Conservation (phyloP, 139 green algal genomes). For the Chlorella sp. region DNA sequence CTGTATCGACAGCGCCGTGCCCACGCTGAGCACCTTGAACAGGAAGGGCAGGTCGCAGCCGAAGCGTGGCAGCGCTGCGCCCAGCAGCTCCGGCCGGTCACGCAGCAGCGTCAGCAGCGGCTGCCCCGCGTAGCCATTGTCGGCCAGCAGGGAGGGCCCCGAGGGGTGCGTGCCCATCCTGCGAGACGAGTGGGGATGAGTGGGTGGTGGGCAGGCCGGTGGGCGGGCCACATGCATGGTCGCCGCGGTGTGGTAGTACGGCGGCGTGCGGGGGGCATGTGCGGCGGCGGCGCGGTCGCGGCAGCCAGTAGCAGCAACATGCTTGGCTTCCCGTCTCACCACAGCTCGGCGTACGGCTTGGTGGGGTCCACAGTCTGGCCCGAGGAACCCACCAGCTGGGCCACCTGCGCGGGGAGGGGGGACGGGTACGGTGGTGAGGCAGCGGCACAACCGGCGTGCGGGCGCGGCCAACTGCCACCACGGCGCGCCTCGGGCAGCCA, state of each 20-base stretch:
- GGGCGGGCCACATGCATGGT: not conserved
- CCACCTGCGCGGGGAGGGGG: conserved; percentile 69
- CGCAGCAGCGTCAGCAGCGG: conserved; percentile 73
- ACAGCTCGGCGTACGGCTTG: conserved; percentile 95
- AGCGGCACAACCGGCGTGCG: not conserved
- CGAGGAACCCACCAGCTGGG: conserved; percentile 69
- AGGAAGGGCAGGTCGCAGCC: conserved; percentile 90
- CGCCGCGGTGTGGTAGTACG: not conserved
- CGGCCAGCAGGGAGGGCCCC: conserved; percentile 76
- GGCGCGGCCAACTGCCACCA: not conserved
- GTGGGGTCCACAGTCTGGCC: conserved; percentile 67
- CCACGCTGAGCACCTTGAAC: conserved; percentile 97
- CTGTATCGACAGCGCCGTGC: conserved; percentile 97
- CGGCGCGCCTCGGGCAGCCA: not conserved
- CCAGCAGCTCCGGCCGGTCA: conserved; percentile 76
- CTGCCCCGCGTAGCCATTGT: conserved; percentile 33
- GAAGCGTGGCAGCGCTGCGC: conserved; percentile 72
- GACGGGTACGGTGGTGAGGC: not conserved
- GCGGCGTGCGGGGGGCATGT: not conserved
- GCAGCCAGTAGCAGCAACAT: not conserved
- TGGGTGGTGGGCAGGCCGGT: not conserved
- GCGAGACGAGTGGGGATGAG: not conserved
- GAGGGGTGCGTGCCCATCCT: conserved; percentile 97
- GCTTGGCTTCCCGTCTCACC: conserved; percentile 59
- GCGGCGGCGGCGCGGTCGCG: not conserved